A percentile compares a stretch with the other conserved stretches of the same genome.
Conservation (phyloP, 2,329 filamentous ascomycete species). For the Basipetospora sp. region DNA sequence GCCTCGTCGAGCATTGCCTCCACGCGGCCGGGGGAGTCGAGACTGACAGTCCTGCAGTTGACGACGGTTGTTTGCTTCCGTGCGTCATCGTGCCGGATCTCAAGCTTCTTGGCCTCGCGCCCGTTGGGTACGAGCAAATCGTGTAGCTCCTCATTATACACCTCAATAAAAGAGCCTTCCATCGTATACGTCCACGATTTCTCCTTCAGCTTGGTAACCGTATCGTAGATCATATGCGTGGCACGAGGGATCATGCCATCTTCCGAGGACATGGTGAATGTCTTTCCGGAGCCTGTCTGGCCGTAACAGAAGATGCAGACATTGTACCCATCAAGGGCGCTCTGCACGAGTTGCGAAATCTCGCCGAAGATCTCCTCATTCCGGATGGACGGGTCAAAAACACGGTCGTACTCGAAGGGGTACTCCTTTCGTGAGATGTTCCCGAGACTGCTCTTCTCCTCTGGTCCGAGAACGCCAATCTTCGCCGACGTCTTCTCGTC, state of each 20-base stretch:
- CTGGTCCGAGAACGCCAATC: conserved; percentile 67
- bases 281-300: conserved; percentile 94
- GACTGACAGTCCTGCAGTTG: conserved; percentile 59
- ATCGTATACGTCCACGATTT: conserved; percentile 92
- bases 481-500: conserved; percentile 76
- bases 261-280: conserved; percentile 78
- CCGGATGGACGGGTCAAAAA: conserved; percentile 63
- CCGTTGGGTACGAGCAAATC: conserved; percentile 53
- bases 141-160: conserved; percentile 95
- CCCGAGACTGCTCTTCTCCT: conserved; percentile 68
- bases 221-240: conserved; percentile 84
- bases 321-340: conserved; percentile 91
- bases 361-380: conserved; percentile 89
- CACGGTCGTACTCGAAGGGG: conserved; percentile 81
- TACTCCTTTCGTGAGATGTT: conserved; percentile 64
- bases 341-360: conserved; percentile 92
- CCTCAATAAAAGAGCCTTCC: conserved; percentile 89
- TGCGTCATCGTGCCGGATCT: conserved; percentile 72
- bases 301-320: conserved; percentile 99
- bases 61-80: conserved; percentile 71
- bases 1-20: conserved; percentile 68
- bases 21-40: conserved; percentile 69
- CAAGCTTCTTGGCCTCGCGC: conserved; percentile 63
- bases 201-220: conserved; percentile 65
- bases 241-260: conserved; percentile 94